phyloP scores from a whole-genome alignment of 202 grass and related monocot species.

The Setaria italica region DNA sequence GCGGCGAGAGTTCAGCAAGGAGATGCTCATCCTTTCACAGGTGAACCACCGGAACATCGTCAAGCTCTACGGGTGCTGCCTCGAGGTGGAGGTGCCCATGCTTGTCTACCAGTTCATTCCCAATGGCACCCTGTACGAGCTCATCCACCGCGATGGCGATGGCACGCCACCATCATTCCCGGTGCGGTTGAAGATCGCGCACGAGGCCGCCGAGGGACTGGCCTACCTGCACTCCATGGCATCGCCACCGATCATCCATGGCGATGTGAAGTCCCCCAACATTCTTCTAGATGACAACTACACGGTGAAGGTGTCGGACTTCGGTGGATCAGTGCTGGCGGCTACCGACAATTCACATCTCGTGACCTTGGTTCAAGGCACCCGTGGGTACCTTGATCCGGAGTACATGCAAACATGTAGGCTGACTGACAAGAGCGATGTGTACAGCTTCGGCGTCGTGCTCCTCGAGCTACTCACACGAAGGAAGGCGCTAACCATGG shows the following conservation, averaged over 20 bases:
- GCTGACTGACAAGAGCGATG: conserved; percentile 50
- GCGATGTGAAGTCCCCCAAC: background rate
- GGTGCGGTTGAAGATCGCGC: background rate
- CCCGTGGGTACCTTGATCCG: background rate
- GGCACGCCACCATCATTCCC: background rate
- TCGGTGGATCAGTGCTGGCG: background rate
- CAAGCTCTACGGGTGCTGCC: conserved; percentile 6
- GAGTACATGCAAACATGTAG: background rate
- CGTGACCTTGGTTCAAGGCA: background rate
- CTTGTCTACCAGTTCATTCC: background rate
- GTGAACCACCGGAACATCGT: background rate
- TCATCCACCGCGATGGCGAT: background rate
- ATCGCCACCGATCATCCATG: background rate
- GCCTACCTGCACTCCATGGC: background rate
- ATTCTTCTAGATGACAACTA: background rate
- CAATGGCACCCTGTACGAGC: background rate
- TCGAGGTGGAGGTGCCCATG: background rate
- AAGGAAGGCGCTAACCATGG: background rate
- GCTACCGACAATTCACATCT: background rate
- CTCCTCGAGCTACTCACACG: conserved; percentile 72
- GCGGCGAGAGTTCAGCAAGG: background rate
- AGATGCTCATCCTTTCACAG: background rate
- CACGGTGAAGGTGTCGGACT: background rate
- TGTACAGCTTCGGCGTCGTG: conserved; percentile 74
- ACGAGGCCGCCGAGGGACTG: background rate